These are phyloP conservation scores for Schwanniomyces vanrijiae DNA, from an alignment of 805 yeast genomes.

Conservation along the genomic window DNA sequence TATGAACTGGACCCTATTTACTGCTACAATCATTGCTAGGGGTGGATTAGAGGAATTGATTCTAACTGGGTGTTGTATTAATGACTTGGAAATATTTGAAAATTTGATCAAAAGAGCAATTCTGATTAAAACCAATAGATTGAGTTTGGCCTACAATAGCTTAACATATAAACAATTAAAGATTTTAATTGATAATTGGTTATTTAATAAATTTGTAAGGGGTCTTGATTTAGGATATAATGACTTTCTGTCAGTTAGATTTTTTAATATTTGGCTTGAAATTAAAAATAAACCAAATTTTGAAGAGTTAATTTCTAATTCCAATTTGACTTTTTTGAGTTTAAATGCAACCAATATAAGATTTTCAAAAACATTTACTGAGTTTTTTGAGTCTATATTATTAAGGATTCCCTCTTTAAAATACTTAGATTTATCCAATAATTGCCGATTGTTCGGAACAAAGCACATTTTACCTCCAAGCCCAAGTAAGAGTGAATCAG, in stretches of 20 bases:
- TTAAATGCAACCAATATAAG: constrained; percentile 62
- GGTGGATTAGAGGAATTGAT: constrained; percentile 80
- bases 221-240: constrained; percentile 88
- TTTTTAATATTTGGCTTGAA: constrained; percentile 39
- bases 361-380: constrained; percentile 47
- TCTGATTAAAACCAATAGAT: constrained; percentile 50
- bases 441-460: constrained; percentile 65
- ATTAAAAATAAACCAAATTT: constrained; percentile 19
- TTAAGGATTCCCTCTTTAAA: constrained; percentile 58
- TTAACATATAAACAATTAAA: constrained; percentile 59
- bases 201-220: constrained; percentile 44
- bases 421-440: constrained; percentile 74
- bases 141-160: constrained; percentile 79
- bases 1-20: constrained; percentile 81
- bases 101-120: constrained; percentile 58
- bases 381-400: constrained; percentile 50
- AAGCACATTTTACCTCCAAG: not conserved
- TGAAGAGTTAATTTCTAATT: constrained; percentile 16
- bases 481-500: not conserved
- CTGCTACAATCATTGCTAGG: constrained; percentile 64
- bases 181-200: constrained; percentile 57
- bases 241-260: constrained; percentile 48
- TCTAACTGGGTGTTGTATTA: constrained; percentile 72
- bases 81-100: constrained; percentile 54
- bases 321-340: constrained; percentile 49